Percentiles rank a stretch among this genome's conserved stretches.
These are phyloP conservation scores for Gigaspora rosea DNA, from an alignment of 192 early-diverging fungal genomes.

Conservation along the genomic window DNA sequence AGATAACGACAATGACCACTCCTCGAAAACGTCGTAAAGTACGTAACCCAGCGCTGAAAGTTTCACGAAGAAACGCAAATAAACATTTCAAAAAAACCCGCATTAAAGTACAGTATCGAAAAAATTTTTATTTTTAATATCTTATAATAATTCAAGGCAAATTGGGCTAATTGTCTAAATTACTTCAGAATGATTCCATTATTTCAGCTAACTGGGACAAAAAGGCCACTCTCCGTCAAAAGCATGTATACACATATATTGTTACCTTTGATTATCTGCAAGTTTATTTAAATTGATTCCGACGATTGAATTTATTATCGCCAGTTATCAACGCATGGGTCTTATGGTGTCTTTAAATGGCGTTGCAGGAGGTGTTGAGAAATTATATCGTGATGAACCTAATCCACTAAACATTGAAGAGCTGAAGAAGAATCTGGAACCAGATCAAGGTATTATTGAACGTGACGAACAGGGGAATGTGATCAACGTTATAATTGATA, in stretches of 20 bases:
- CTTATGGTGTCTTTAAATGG: constrained; percentile 69
- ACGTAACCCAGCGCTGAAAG: constrained; percentile 61
- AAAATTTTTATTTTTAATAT: constrained; percentile 3
- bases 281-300: neutral
- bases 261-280: neutral
- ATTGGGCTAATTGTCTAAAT: neutral
- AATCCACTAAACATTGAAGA: constrained; percentile 56
- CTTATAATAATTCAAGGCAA: neutral
- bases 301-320: neutral
- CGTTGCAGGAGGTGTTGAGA: constrained; percentile 57
- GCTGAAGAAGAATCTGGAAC: constrained; percentile 55
- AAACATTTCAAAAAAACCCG: constrained; percentile 62
- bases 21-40: constrained; percentile 68
- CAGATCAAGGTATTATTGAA: constrained; percentile 79
- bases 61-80: constrained; percentile 63
- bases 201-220: constrained; percentile 72
- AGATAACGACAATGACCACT: constrained; percentile 53
- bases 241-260: constrained; percentile 43
- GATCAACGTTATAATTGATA: constrained; percentile 63
- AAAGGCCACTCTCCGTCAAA: constrained; percentile 65
- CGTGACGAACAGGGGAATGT: constrained; percentile 78
- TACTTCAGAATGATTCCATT: constrained; percentile 52
- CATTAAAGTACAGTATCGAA: constrained; percentile 44
- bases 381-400: constrained; percentile 39
- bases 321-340: constrained; percentile 70